Evolutionary conservation across 2,329 filamentous ascomycete genomes (phyloP), one percentile per base, ranked within the genome.

Genomic region (Ascocoryne sarcoides): DNA sequence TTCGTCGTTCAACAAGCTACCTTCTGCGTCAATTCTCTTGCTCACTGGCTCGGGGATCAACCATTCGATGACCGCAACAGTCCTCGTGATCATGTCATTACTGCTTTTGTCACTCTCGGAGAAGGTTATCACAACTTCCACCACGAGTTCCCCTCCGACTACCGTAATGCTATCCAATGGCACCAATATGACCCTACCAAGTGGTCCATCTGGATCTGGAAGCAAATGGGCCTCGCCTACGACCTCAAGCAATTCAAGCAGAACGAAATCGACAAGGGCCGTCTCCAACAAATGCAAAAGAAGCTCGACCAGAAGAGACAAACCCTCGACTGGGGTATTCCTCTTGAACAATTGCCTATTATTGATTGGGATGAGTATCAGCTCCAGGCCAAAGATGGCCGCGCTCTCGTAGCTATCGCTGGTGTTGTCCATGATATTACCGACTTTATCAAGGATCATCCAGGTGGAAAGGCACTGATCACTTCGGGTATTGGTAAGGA

Each of bases 61-160:
- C 87, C 87, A 46, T 93, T 93, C 61, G 86, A 93, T 56, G 87
- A 93, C 73, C 83, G 85, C 65, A 90, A 93, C 76, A 88, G 83
- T 46, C 87, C 86, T 49, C 82, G 87, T 62, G 86, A 93, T 58
- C 85, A 93, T 65, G 75, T 90, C 60, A 77, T 93, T 65, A 93
- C 86, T 30, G 86, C 86, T 32, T 67, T 93, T 14, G 80, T 87
- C 53, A 93, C 86, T 32, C 80, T 93, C 16, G 86, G 86, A 36
- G 86, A 89, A 66, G 86, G 86, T 20, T 93, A 93, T 69, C 86
- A 93, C 75, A 93, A 93, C 74, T 93, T 93, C 75, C 86, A 93
- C 68, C 86, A 93, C 73, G 86, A 93, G 64, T 93, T 93, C 67
- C 87, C 87, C 40, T 90, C 84, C 9, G 86, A 93, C 64, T 93